Evolutionary conservation across 2,329 filamentous ascomycete genomes (phyloP), one percentile per base, ranked within the genome.

Genomic region (Trichoderma sp.): DNA sequence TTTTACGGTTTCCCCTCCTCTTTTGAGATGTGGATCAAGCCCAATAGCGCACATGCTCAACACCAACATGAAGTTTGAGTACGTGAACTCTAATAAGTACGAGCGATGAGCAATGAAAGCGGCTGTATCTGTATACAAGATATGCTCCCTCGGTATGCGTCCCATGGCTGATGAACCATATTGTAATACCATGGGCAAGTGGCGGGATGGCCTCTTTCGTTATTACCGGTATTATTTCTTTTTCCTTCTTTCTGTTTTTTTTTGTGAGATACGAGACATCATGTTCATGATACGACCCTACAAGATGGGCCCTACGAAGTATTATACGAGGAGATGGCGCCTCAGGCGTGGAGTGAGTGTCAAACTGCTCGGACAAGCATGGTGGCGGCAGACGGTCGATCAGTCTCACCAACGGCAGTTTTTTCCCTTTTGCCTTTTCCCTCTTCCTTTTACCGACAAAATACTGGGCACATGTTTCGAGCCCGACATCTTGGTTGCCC

Each of bases 251-350:
- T n/a, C 9, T 17, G 15, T 28, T 59, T 20, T 59, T 20, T 34
- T 34, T 30, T 36, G 15, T 34, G 43, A 58, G 34, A 61, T 28
- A 61, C 34, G 34, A 58, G 59, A 34, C 23, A 50, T 50, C 23
- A 47, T 39, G 57, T 32, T 36, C 23, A 69, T 17, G 66, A 50
- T 50, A 32, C 66, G 28, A 69, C 39, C 17, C 12, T 34, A 28
- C 34, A 47, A 59, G 12, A 68, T 32, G 34, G 36, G 13, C 55
- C 12, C 26, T 28, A 34, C 47, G 55, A 68, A 34, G 65, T 23
- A 28, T 43, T 67, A 69, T 69, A 69, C 66, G 66, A 69, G 66
- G 39, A 53, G 15, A 53, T 69, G 36, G 66, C 34, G 55, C 20
- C 43, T 17, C 43, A 23, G 55, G n/a, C 59, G 39, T 26, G 57